Conservation (phyloP, 345 rosid species). For the Draba incana region DNA sequence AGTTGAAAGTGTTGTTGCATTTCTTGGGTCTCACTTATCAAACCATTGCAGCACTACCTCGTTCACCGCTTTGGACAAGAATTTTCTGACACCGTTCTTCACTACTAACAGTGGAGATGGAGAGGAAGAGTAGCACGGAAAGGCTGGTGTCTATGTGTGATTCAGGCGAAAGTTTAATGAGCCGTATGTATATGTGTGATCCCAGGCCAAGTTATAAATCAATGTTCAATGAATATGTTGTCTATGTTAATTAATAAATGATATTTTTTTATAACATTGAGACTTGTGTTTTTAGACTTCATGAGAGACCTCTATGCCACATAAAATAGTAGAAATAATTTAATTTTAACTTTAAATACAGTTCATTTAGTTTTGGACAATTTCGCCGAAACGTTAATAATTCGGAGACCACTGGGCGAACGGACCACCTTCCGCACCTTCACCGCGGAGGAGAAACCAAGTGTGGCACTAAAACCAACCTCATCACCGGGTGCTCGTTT, state of each 20-base stretch:
- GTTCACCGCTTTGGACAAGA: slow-evolving; percentile 73
- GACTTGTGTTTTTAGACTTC: no score
- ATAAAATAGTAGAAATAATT: no score
- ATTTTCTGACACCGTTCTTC: slow-evolving; percentile 81
- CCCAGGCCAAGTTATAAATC: slow-evolving; percentile 1
- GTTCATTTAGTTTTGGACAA: no score
- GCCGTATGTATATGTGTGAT: background rate
- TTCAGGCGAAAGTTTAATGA: slow-evolving; percentile 9
- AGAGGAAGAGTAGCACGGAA: slow-evolving; percentile 41
- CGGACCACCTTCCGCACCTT: slow-evolving; percentile 38
- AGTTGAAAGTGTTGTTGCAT: background rate
- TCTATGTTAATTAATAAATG: no score
- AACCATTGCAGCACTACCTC: slow-evolving; percentile 64
- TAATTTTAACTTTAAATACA: no score
- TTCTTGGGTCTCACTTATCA: slow-evolving; percentile 18
- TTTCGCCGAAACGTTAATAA: no score
- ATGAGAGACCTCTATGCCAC: no score
- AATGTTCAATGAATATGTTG: background rate
- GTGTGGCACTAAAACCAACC: slow-evolving; percentile 32
- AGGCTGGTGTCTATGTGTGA: background rate
- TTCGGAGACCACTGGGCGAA: slow-evolving; percentile 41
- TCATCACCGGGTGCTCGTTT: slow-evolving; percentile 49
- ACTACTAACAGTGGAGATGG: slow-evolving; percentile 73
- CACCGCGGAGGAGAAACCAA: slow-evolving; percentile 53
- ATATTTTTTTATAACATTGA: no score